Percentiles rank a stretch among this genome's conserved stretches.
Evolutionary conservation across 345 rosid genomes (phyloP).

Genomic region (Aethionema arabicum): DNA sequence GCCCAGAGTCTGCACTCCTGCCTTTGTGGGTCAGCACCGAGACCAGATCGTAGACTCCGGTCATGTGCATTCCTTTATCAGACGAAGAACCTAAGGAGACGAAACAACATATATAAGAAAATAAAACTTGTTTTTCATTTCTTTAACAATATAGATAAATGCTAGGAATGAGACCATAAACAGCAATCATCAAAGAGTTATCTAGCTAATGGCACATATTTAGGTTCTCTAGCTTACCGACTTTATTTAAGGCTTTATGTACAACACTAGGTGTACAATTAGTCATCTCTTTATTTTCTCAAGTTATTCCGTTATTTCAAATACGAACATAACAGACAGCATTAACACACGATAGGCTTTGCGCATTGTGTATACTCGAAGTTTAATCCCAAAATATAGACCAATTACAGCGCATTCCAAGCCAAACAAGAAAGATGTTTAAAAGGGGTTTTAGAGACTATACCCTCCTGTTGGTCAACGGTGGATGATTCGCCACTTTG

Average conservation of each 20-base stretch:
- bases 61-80: constrained; percentile 48
- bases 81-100: constrained; percentile 40
- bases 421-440: constrained; percentile 7
- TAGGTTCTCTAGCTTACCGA: not conserved
- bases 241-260: constrained; percentile 1
- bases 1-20: constrained; percentile 89
- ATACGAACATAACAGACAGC: not conserved
- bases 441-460: constrained; percentile 5
- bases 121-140: not conserved
- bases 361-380: not conserved
- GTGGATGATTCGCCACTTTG: constrained; percentile 55
- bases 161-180: not conserved
- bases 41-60: constrained; percentile 81
- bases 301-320: not conserved
- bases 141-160: not conserved
- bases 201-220: not conserved
- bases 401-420: constrained; percentile 12
- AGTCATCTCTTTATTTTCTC: not conserved
- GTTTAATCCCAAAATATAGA: not conserved
- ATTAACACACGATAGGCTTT: not conserved
- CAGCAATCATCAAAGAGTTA: not conserved
- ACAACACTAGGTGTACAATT: too few species aligned
- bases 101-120: constrained; percentile 3
- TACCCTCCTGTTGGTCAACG: constrained; percentile 53
- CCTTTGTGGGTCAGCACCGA: constrained; percentile 88